A percentile compares a stretch with the other conserved stretches of the same genome.
Evolutionary conservation across 1,139 yeast species (phyloP).

Genomic region (Eremothecium sinecaudum): DNA sequence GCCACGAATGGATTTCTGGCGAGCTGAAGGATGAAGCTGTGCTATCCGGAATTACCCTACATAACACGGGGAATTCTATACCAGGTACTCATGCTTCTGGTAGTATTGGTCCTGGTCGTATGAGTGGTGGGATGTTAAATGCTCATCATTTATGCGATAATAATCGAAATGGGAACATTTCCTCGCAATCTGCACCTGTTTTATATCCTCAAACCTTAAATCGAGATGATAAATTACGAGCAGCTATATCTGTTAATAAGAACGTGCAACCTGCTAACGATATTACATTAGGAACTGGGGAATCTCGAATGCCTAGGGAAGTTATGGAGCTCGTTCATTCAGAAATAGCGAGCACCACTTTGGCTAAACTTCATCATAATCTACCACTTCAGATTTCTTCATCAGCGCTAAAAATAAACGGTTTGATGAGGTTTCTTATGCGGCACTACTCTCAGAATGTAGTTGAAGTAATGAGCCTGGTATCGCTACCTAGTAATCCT

Average conservation of each 20-base stretch:
- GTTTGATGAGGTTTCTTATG: conserved; percentile 58
- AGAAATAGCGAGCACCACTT: conserved; percentile 22
- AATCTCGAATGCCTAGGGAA: conserved; percentile 32
- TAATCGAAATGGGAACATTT: too few species aligned
- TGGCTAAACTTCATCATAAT: conserved; percentile 38
- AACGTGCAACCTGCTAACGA: background rate
- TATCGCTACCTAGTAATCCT: conserved; percentile 71
- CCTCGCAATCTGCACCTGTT: too few species aligned
- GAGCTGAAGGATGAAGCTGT: conserved; percentile 65
- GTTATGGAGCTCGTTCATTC: conserved; percentile 28
- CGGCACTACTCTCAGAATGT: conserved; percentile 71
- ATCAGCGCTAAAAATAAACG: conserved; percentile 54
- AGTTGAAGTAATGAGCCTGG: conserved; percentile 82
- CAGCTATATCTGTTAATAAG: too few species aligned
- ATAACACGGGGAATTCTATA: too few species aligned
- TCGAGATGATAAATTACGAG: too few species aligned
- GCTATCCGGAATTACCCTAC: conserved; percentile 63
- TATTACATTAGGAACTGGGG: conserved; percentile 12
- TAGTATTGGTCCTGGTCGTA: too few species aligned
- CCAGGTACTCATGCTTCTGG: too few species aligned
- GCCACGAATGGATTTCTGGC: conserved; percentile 55
- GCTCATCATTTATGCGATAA: too few species aligned
- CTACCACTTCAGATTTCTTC: conserved; percentile 54
- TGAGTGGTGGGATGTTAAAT: too few species aligned
- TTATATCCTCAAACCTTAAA: too few species aligned